Base-by-base conservation (phyloP, 2,329 filamentous ascomycete genomes). In the Trichoderma koningiopsis region DNA sequence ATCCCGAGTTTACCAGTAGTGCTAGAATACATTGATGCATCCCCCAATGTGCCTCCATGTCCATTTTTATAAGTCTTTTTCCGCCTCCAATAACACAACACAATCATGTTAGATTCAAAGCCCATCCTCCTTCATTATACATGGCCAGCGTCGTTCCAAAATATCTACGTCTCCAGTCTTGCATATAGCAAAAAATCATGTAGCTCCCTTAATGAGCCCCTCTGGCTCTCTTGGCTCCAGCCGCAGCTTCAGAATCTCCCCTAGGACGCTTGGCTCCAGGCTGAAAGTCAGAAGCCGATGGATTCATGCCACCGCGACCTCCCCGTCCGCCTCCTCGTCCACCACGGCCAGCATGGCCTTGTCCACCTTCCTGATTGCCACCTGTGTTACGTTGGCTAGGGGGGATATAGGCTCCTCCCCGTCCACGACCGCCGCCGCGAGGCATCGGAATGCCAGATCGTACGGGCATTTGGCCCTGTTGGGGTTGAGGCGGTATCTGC, bases 241-340 rank as follows among this genome's bases (percentile, higher is more conserved):
- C 81, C 4, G 79, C 81, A 27, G 72, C 77, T 62, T 83, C 82
- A 0, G 79, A 80, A 67, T 89, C 87, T 60, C 88, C 86, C 65
- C 87, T 81, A 16, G 85, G 83, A 33, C 87, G 82, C 78, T 89
- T 89, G 72, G 83, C 86, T 4, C 87, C 86, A 10, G 85, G 84
- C 53, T 88, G 86, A 72, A 88, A 85, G 68, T 89, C 88, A 60
- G 83, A 80, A 11, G 84, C 87, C 14, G 79, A 79, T 0, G 84
- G 82, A 72, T 86, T 89, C 73, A 89, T 73, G 13, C 70, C 79
- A 68, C 78, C 78, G 27, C 84, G 81, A 37, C 81, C 79, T 29
- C 81, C 81, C 52, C 81, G 73, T 19, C 72, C 75, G 57, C 80
- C 83, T 31, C 85, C 83, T 56, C 85, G 81, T 58, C 79, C 78